Evolutionary conservation across 176 grass and related monocot genomes (phyloP).

Genomic region (Aegilops tauschii): DNA sequence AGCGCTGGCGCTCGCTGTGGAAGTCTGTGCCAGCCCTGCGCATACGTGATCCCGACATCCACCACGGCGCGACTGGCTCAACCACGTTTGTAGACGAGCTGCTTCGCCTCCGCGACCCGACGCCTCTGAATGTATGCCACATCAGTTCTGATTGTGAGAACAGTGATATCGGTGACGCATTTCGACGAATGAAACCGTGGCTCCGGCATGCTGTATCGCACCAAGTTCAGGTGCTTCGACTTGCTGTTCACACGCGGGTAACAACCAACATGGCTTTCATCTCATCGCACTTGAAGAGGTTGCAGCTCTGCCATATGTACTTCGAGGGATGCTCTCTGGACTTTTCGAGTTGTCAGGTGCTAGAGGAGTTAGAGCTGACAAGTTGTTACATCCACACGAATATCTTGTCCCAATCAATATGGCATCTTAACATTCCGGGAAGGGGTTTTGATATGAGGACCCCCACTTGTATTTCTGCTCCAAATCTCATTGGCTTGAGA

Average conservation of each 20-base stretch:
- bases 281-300: neutral
- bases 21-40: neutral
- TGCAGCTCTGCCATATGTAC: neutral
- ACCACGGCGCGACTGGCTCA: neutral
- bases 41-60: neutral
- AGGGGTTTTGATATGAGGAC: neutral
- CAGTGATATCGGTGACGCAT: too few species aligned
- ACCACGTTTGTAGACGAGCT: neutral
- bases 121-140: neutral
- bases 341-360: neutral
- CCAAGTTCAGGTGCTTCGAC: neutral
- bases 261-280: too few species aligned
- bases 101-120: neutral
- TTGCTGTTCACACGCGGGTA: too few species aligned
- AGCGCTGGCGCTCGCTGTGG: neutral
- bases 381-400: fast-evolving
- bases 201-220: too few species aligned
- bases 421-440: neutral
- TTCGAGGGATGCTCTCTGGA: neutral
- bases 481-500: neutral
- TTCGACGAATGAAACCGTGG: too few species aligned
- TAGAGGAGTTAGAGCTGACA: neutral
- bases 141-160: neutral
- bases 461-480: neutral
- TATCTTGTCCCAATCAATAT: neutral